Conservation (phyloP, 164 flowering plant genomes). For the Annona cherimola region DNA sequence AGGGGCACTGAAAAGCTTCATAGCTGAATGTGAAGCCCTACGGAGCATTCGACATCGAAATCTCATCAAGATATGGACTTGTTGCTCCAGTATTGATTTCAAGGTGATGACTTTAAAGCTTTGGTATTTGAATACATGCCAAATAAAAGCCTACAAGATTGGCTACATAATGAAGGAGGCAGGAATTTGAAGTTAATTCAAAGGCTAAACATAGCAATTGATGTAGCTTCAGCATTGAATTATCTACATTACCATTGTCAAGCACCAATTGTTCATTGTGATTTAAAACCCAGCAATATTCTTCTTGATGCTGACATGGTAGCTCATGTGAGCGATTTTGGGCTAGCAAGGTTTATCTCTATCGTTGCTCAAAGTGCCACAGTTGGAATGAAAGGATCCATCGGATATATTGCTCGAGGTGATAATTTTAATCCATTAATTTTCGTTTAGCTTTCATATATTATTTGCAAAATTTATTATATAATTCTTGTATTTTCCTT, state of each 20-base stretch:
- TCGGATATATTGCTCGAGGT: conserved; percentile 8
- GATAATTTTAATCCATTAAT: neutral
- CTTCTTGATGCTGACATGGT: conserved; percentile 1
- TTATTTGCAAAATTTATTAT: neutral
- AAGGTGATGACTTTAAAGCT: conserved; percentile 29
- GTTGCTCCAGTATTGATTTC: conserved; percentile 26
- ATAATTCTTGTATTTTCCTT: too few species aligned
- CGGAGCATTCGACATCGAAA: conserved; percentile 29
- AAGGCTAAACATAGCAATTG: neutral
- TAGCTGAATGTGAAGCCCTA: conserved; percentile 28
- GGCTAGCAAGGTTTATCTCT: neutral
- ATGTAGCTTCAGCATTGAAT: conserved; percentile 3
- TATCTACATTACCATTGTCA: neutral
- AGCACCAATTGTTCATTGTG: conserved; percentile 1
- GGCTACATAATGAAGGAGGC: neutral
- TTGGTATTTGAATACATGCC: conserved; percentile 22
- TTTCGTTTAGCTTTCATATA: neutral
- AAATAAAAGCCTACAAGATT: neutral
- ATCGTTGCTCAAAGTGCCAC: neutral
- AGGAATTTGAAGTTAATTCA: neutral
- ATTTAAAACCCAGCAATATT: conserved; percentile 8
- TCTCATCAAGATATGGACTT: conserved; percentile 25
- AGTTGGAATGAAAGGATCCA: neutral
- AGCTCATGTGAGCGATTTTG: conserved; percentile 5
- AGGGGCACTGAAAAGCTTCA: too few species aligned